These are phyloP conservation scores for Hibiscus mutabilis DNA, from an alignment of 345 rosid species.

Conservation along the genomic window DNA sequence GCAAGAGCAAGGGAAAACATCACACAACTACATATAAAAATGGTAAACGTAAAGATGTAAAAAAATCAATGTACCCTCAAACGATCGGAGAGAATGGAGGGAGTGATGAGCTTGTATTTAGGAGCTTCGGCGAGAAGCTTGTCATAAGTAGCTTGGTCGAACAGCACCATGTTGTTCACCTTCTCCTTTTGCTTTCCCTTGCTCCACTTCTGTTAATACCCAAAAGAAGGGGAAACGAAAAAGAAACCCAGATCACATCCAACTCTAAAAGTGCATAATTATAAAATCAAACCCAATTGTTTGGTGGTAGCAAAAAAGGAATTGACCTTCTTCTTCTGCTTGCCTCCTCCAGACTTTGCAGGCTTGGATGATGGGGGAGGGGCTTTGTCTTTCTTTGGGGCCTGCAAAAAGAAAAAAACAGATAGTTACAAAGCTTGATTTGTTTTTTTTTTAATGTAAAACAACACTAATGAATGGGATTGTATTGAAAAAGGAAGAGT, in stretches of 20 bases:
- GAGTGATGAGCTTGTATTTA: conserved; percentile 74
- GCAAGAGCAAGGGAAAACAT: not conserved
- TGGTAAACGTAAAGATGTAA: not conserved
- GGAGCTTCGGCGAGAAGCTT: conserved; percentile 75
- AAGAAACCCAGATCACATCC: not conserved
- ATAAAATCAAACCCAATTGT: not conserved
- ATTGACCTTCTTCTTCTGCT: conserved; percentile 73
- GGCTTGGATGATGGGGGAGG: conserved; percentile 75
- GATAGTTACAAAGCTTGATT: too few species aligned
- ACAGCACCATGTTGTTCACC: conserved; percentile 89
- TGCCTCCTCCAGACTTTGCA: conserved; percentile 67
- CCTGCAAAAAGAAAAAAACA: conserved; percentile 23
- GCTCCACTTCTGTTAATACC: conserved; percentile 83
- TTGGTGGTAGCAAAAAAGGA: not conserved
- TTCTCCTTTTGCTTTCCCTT: conserved; percentile 93
- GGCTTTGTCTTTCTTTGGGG: conserved; percentile 72
- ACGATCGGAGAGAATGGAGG: conserved; percentile 82
- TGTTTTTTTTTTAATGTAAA: too few species aligned
- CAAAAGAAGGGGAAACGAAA: too few species aligned
- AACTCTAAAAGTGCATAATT: not conserved
- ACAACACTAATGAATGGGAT: not conserved
- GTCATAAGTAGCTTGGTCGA: conserved; percentile 77
- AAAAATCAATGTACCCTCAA: conserved; percentile 41
- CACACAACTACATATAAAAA: not conserved
- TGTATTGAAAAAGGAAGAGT: not conserved